A percentile compares a stretch with the other conserved stretches of the same genome.
These are phyloP conservation scores for Cercospora nicotianae DNA, from an alignment of 2,329 filamentous ascomycete genomes.

Conservation along the genomic window DNA sequence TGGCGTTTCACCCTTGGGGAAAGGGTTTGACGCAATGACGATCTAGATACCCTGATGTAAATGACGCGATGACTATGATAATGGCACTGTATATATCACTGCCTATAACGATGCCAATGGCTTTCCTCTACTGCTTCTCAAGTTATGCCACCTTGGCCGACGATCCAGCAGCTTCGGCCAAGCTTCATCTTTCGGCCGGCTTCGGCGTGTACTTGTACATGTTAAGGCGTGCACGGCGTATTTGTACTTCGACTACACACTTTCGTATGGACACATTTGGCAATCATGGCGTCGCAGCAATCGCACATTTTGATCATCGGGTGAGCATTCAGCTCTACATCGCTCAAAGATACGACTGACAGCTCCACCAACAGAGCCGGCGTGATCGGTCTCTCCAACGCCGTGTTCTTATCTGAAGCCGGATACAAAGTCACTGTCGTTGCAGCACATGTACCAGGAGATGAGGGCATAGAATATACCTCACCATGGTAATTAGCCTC, in stretches of 20 bases:
- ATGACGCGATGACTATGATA: conserved; percentile 9
- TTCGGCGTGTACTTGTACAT: conserved; percentile 1
- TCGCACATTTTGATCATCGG: conserved; percentile 27
- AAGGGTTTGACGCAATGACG: conserved; percentile 7
- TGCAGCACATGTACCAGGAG: conserved; percentile 46
- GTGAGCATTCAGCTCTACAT: conserved; percentile 8
- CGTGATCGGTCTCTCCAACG: conserved; percentile 49
- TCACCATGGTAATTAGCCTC: conserved; percentile 41
- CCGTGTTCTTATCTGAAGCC: conserved; percentile 45
- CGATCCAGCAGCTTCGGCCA: conserved; percentile 11
- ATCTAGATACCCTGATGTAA: conserved; percentile 13
- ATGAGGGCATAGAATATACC: conserved; percentile 46
- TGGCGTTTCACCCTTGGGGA: conserved; percentile 7
- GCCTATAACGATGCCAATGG: background rate
- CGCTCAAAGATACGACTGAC: conserved; percentile 3
- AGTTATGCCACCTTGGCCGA: background rate
- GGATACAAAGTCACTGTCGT: conserved; percentile 47
- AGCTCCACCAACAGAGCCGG: conserved; percentile 42
- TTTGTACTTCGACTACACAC: background rate
- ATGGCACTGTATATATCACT: conserved; percentile 9
- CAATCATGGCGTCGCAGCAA: conserved; percentile 14
- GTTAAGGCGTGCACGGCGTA: background rate
- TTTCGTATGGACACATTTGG: background rate
- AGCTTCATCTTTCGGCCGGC: conserved; percentile 10
- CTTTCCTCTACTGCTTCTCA: background rate